These are phyloP conservation scores for Crithidia fasciculata DNA, from an alignment of 208 protist genomes.

Conservation along the genomic window DNA sequence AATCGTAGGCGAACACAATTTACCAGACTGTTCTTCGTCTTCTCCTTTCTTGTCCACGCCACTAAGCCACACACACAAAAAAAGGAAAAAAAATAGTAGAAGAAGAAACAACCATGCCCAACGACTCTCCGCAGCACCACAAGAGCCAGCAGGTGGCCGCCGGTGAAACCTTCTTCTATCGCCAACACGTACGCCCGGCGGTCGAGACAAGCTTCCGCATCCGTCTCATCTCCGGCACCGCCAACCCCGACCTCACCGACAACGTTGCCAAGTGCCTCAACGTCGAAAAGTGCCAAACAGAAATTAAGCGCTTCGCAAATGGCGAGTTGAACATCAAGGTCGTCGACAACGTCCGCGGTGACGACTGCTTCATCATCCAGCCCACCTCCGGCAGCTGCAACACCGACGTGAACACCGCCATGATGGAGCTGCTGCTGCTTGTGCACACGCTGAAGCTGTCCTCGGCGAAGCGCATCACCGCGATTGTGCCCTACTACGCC, in stretches of 20 bases:
- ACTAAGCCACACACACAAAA: too few relatives aligned
- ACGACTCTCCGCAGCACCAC: constrained; percentile 23
- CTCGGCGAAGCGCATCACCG: constrained; percentile 93
- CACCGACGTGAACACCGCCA: constrained; percentile 87
- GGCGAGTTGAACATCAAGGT: constrained; percentile 93
- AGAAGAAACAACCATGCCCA: constrained; percentile 11
- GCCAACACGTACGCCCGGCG: constrained; percentile 66
- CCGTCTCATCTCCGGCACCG: constrained; percentile 86
- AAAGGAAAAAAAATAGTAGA: constrained; percentile 1
- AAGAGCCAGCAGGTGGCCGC: constrained; percentile 71
- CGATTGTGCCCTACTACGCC: constrained; percentile 96
- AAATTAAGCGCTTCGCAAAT: constrained; percentile 92
- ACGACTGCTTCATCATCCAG: constrained; percentile 97
- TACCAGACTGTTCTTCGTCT: neutral
- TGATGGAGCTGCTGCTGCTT: constrained; percentile 92
- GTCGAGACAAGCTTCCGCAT: constrained; percentile 89
- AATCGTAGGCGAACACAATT: too few relatives aligned
- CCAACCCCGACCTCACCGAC: constrained; percentile 80
- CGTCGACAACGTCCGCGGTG: constrained; percentile 94
- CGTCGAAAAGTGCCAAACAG: constrained; percentile 75
- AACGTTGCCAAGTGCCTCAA: constrained; percentile 84
- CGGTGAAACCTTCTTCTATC: constrained; percentile 87
- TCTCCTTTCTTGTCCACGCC: neutral
- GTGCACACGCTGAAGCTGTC: constrained; percentile 92
- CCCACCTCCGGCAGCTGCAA: constrained; percentile 72